Evolutionary conservation across 2,329 filamentous ascomycete genomes (phyloP), one percentile per base, ranked within the genome.

Genomic region (Cladorrhinum sp.): DNA sequence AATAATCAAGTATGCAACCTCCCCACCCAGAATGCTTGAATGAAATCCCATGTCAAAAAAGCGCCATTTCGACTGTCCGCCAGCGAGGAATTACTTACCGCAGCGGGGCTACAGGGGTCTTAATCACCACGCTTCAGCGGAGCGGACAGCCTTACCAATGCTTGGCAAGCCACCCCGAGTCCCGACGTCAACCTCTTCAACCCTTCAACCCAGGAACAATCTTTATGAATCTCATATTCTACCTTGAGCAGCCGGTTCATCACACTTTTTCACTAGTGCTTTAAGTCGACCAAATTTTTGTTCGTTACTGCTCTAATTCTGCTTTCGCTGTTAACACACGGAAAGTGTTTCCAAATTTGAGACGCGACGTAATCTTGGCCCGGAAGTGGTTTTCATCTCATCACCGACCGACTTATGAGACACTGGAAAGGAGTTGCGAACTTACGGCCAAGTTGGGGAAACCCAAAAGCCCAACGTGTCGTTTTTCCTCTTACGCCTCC

Each of bases 91-190:
- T 50, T 12, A n/a, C n/a, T n/a, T n/a, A n/a, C n/a, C n/a, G n/a
- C n/a, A 32, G 53, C 41, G 53, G 53, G 38, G 22, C 23, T 10
- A 24, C 53, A 49, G 23, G 52, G 38, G 53, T 23, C 18, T 3
- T 23, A 32, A 24, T 45, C 32, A 55, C 1, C 53, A 38, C 22
- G 32, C n/a, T 55, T 55, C 52, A 55, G 52, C 36, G 36, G 36
- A 12, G 52, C 36, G 36, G 36, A 18, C 32, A 55, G 52, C 52
- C 52, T 55, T 55, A 55, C 52, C 36, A 18, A 6, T n/a, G 8
- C 53, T 56, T 56, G 53, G 53, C 53, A 22, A 13, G 23, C 38
- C 53, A 18, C 49, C 22, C n/a, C n/a, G n/a, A n/a, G n/a, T n/a
- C n/a, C n/a, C 22, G 49, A 50, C 18, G 18, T 27, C 49, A 50